These are phyloP conservation scores for Vigna mungo DNA, from an alignment of 306 rosid species.

Conservation along the genomic window DNA sequence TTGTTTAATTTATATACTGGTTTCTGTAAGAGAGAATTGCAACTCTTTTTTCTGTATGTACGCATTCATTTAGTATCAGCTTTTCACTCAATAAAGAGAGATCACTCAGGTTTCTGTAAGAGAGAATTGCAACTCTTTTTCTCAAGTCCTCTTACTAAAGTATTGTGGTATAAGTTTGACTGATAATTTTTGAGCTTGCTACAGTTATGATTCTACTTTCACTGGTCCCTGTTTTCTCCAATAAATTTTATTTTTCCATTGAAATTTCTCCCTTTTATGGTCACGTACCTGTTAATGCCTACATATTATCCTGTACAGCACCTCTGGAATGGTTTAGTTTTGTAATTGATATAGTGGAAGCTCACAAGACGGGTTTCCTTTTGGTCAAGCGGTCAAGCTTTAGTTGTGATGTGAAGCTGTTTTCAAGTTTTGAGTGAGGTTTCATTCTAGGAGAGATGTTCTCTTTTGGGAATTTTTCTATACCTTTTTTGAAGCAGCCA, in stretches of 20 bases:
- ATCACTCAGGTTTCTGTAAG: too few species aligned
- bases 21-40: too few species aligned
- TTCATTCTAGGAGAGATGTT: slow-evolving; percentile 21
- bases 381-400: neutral
- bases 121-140: too few species aligned
- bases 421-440: slow-evolving; percentile 34
- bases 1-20: too few species aligned
- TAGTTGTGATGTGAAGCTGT: neutral
- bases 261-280: neutral
- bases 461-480: slow-evolving; percentile 28
- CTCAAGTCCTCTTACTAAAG: neutral
- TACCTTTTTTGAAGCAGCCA: too few species aligned
- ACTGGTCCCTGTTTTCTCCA: neutral
- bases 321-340: slow-evolving; percentile 3
- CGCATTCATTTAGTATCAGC: too few species aligned
- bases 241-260: neutral
- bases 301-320: neutral
- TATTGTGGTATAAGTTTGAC: neutral
- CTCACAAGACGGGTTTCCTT: slow-evolving; percentile 10
- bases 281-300: neutral
- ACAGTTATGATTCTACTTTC: slow-evolving; percentile 7
- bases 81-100: too few species aligned
- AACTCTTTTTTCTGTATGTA: too few species aligned
- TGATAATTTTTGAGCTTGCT: neutral
- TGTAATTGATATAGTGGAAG: neutral